Conservation (phyloP, 768 basidiomycete species). For the Leucogyrophana mollusca region DNA sequence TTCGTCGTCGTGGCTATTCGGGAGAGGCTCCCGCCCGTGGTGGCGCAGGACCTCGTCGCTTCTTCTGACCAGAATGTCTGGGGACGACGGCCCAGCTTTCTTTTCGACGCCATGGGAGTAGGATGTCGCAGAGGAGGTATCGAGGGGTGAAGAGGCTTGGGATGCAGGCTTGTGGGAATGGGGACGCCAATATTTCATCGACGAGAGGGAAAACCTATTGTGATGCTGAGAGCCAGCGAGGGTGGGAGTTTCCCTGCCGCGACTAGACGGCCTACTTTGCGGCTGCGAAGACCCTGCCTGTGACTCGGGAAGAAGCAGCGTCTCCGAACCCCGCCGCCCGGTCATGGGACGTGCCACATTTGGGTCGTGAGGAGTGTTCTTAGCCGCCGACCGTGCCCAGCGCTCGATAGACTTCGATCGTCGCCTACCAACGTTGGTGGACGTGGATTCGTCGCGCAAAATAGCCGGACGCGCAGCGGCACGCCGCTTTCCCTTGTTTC, state of each 20-base stretch:
- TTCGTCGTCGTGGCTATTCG: slow-evolving; percentile 22
- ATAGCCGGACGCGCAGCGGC: slow-evolving; percentile 16
- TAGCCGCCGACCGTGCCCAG: slow-evolving; percentile 29
- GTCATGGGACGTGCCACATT: slow-evolving; percentile 2
- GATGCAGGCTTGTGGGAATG: slow-evolving; percentile 19
- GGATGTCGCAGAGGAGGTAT: slow-evolving; percentile 32
- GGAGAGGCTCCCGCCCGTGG: slow-evolving; percentile 25
- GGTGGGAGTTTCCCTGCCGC: slow-evolving; percentile 22
- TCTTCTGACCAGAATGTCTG: slow-evolving; percentile 25
- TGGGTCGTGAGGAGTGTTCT: slow-evolving; percentile 2
- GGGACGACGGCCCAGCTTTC: slow-evolving; percentile 13
- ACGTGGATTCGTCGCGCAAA: slow-evolving; percentile 18
- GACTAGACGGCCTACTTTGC: slow-evolving; percentile 25
- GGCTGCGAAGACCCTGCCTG: slow-evolving; percentile 22
- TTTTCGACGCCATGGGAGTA: slow-evolving; percentile 20
- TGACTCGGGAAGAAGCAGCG: slow-evolving; percentile 21
- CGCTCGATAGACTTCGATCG: slow-evolving; percentile 31
- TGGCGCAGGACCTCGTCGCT: slow-evolving; percentile 48
- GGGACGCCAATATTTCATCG: slow-evolving; percentile 22
- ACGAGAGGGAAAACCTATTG: slow-evolving; percentile 30
- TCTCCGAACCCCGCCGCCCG: slow-evolving; percentile 29
- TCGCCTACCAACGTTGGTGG: slow-evolving; percentile 17
- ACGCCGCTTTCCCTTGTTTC: slow-evolving; percentile 28
- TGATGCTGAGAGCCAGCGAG: slow-evolving; percentile 6
- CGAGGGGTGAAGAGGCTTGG: slow-evolving; percentile 27